Percentiles rank a stretch among this genome's conserved stretches.
Conservation (phyloP, 352 stramenopile species). For the Phytopythium cucurbitacearum region DNA sequence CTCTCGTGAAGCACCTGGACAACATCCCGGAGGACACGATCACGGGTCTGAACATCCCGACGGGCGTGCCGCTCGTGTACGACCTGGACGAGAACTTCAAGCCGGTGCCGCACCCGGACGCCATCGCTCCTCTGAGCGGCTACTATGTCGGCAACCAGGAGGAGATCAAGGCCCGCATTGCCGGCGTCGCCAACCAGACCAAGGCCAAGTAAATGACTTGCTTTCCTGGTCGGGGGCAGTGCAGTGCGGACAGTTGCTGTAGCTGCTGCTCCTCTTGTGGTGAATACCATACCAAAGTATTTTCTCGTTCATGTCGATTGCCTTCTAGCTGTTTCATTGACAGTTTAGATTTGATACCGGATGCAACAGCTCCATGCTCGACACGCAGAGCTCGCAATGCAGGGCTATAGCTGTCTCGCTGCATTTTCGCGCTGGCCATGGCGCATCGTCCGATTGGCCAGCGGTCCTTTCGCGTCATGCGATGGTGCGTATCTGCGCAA, state of each 20-base stretch:
- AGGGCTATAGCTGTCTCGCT: too few species aligned
- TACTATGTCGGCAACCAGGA: slow-evolving; percentile 94
- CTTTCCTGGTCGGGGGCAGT: neutral
- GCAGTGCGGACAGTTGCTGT: neutral
- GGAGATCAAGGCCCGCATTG: slow-evolving; percentile 95
- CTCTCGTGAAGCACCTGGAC: slow-evolving; percentile 98
- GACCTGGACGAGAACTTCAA: slow-evolving; percentile 98
- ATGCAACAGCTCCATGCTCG: neutral
- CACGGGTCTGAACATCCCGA: slow-evolving; percentile 96
- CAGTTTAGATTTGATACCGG: too few species aligned
- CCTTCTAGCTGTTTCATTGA: too few species aligned
- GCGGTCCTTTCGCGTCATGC: too few species aligned
- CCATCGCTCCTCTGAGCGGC: slow-evolving; percentile 82
- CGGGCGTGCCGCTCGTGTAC: slow-evolving; percentile 94
- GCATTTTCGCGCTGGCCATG: too few species aligned
- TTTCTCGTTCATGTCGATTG: neutral
- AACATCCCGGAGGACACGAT: slow-evolving; percentile 96
- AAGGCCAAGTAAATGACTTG: slow-evolving; percentile 66
- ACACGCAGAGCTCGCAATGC: neutral
- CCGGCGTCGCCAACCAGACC: slow-evolving; percentile 95
- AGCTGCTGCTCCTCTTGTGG: neutral
- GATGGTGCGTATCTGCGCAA: too few species aligned
- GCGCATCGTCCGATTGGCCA: too few species aligned
- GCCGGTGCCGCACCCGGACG: slow-evolving; percentile 90
- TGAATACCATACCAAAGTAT: neutral